phyloP scores from a whole-genome alignment of 352 stramenopile species.

The Plasmopara muralis region DNA sequence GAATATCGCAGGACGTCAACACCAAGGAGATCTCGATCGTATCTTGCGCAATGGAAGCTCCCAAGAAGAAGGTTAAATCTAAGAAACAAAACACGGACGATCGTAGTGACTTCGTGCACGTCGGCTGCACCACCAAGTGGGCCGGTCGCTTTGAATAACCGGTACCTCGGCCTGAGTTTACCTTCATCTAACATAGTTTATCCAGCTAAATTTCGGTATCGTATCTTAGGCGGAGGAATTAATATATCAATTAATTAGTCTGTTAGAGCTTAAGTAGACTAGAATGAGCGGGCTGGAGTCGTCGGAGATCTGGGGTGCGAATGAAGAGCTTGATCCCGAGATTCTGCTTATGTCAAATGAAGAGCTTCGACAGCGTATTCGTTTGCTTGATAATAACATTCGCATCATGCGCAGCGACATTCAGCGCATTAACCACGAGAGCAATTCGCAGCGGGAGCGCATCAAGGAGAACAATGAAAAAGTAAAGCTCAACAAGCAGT shows the following conservation, averaged over 20 bases:
- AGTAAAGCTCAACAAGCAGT: conserved; percentile 99
- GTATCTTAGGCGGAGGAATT: conserved; percentile 11
- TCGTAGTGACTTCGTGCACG: conserved; percentile 22
- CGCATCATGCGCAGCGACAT: conserved; percentile 97
- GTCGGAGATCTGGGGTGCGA: conserved; percentile 51
- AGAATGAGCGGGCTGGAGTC: conserved; percentile 62
- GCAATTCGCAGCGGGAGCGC: conserved; percentile 86
- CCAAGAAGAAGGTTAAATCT: conserved; percentile 11
- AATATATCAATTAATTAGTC: background rate
- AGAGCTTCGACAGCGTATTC: conserved; percentile 94
- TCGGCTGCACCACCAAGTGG: conserved; percentile 63
- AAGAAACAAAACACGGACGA: conserved; percentile 10
- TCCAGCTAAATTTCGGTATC: conserved; percentile 8
- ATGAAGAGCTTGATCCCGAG: conserved; percentile 78
- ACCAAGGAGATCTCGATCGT: conserved; percentile 52
- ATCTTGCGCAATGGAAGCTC: conserved; percentile 31
- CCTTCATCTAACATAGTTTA: conserved; percentile 4
- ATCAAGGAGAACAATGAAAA: conserved; percentile 99
- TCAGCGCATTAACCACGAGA: conserved; percentile 95
- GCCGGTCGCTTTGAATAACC: conserved; percentile 54
- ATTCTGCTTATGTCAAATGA: conserved; percentile 93
- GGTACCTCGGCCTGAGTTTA: conserved; percentile 2
- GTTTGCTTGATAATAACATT: conserved; percentile 95
- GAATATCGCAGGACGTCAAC: conserved; percentile 40
- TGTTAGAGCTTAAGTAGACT: conserved; percentile 4